These are phyloP conservation scores for Orbilia quercus DNA, from an alignment of 2,329 filamentous ascomycete species.

Conservation along the genomic window DNA sequence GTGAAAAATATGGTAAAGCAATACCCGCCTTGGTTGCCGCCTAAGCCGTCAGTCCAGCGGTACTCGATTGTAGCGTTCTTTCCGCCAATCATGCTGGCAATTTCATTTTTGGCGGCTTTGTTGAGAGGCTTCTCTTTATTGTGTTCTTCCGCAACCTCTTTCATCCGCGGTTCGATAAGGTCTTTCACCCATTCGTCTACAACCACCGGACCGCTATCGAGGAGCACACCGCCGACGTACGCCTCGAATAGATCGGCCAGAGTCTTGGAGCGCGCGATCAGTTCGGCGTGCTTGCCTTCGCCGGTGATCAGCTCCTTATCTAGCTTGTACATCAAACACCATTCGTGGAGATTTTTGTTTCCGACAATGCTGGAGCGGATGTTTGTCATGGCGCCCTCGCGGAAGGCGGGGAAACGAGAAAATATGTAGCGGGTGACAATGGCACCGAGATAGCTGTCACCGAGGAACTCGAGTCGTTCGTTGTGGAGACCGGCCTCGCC, in stretches of 20 bases:
- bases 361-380: constrained; percentile 59
- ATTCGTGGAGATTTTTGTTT: constrained; percentile 58
- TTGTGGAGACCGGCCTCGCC: constrained; percentile 59
- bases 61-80: constrained; percentile 58
- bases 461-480: constrained; percentile 60
- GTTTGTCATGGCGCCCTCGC: constrained; percentile 59
- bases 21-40: constrained; percentile 60
- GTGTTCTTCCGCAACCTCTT: constrained; percentile 54
- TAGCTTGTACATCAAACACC: constrained; percentile 68
- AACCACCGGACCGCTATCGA: constrained; percentile 56
- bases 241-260: constrained; percentile 60
- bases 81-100: constrained; percentile 55
- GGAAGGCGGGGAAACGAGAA: constrained; percentile 57
- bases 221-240: constrained; percentile 59
- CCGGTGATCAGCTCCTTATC: constrained; percentile 67
- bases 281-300: constrained; percentile 42
- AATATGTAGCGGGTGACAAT: constrained; percentile 60
- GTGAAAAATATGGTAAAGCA: constrained; percentile 59
- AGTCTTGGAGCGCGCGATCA: constrained; percentile 55
- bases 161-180: constrained; percentile 58
- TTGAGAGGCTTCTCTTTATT: constrained; percentile 57
- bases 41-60: constrained; percentile 57
- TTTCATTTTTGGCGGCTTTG: constrained; percentile 59
- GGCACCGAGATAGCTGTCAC: constrained; percentile 59
- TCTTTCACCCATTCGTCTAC: constrained; percentile 57